Base-by-base conservation (phyloP, 148 eudicot species). In the Cornus kousa region DNA sequence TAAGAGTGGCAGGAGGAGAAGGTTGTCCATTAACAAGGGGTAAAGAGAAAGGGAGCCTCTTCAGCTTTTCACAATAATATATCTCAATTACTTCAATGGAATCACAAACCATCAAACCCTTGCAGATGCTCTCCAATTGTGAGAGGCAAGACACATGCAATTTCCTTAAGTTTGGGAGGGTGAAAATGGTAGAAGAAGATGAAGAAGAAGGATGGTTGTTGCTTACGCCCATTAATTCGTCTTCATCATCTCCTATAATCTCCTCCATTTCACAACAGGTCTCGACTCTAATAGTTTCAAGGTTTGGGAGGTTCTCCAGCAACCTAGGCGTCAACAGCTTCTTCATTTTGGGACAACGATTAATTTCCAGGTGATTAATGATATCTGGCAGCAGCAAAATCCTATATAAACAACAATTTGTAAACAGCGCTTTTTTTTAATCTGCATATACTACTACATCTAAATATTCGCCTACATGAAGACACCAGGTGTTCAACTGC, bases 1-100 rank as follows among this genome's bases (percentile, higher is more conserved):
- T 74, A 4, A 74, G 68, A 35, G 11, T 19, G 16, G 4, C 22
- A 5, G 71, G 78, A 24, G 62, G n/a, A 67, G 39, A 67, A 43
- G 71, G 78, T 66, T 76, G 59, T 40, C 71, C 78, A 67, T 76
- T 48, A 13, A 43, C 8, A 67, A 16, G 16, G 8, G 66, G 73
- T 16, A 67, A 20, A 68, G 13, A 68, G 4, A 77, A 77, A 14
- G 79, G 79, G 28, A 77, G 55, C 73, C 73, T 68, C 48, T 77
- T 68, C 12, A 77, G n/a, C 17, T 55, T 48, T 39, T 31, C 31
- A 24, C 31, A 40, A 0, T 17, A 2, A 2, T 1, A 2, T 48
- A 72, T 8, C n/a, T 5, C 3, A 20, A 72, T 46, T 1, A 7
- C 16, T 43, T 48, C 31, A 72, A 77, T 48, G 46, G 75, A 72